phyloP scores from a whole-genome alignment of 2,329 filamentous ascomycete genomes.

The Cordyceps militaris region DNA sequence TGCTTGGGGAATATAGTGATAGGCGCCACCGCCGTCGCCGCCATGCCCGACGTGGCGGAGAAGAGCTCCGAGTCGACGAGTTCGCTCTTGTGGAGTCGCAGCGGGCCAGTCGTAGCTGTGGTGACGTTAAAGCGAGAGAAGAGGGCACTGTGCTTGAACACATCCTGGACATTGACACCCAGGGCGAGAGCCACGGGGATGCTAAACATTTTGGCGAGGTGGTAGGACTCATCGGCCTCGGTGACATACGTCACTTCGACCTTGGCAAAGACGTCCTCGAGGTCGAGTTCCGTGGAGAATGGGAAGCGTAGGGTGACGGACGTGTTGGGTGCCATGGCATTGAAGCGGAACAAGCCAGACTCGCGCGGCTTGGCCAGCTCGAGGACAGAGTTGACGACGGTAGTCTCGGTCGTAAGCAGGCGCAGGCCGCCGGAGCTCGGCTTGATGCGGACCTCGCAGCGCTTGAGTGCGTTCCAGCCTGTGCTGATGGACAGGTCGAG shows the following conservation, averaged over 20 bases:
- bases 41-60: conserved; percentile 52
- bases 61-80: conserved; percentile 66
- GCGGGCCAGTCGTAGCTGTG: conserved; percentile 65
- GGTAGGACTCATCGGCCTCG: conserved; percentile 43
- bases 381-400: conserved; percentile 36
- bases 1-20: conserved; percentile 72
- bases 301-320: conserved; percentile 60
- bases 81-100: conserved; percentile 65
- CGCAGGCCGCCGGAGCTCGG: conserved; percentile 60
- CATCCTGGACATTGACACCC: conserved; percentile 93
- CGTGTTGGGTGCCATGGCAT: conserved; percentile 36
- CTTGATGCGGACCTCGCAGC: conserved; percentile 54
- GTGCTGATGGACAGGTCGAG: conserved; percentile 67
- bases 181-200: conserved; percentile 72
- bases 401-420: conserved; percentile 53
- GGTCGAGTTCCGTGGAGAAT: conserved; percentile 75
- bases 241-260: conserved; percentile 73
- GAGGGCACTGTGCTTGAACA: conserved; percentile 76
- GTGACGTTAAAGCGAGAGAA: conserved; percentile 91
- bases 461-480: conserved; percentile 64
- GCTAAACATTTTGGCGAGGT: conserved; percentile 43
- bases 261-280: conserved; percentile 62
- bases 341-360: conserved; percentile 46
- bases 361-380: conserved; percentile 45
- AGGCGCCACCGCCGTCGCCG: conserved; percentile 17